Base-by-base conservation (phyloP, 306 rosid species). In the Coriaria nepalensis region DNA sequence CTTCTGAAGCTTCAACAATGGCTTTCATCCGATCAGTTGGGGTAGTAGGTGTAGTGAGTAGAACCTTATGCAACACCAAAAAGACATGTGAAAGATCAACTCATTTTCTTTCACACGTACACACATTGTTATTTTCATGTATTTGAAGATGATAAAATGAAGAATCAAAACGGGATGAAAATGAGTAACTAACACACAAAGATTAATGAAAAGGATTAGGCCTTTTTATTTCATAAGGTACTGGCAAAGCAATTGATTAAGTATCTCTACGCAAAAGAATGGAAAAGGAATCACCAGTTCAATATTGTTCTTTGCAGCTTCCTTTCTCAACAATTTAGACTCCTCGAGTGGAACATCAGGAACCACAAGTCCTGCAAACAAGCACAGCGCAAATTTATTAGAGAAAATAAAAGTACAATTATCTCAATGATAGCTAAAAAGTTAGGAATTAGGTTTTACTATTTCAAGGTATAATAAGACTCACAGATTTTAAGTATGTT, bases 331-430 rank as follows among this genome's bases (percentile, higher is more conserved):
- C 63, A 33, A 46, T 14, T 64, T 70, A 0, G 95, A 74, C 74
- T 84, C 95, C 64, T 85, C 97, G 45, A 84, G 66, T 41, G 97
- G 95, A 61, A 90, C 95, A 63, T 90, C 97, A 6, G 97, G 95
- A 56, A 90, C 94, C 53, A 90, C 94, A 56, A 90, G 87, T 53
- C 97, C 97, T 81, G 60, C 66, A 68, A 42, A 50, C 46, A 43
- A 37, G 43, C 55, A 6, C 8, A 5, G 40, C 41, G 36, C 5
- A 14, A 33, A n/a, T 11, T n/a, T n/a, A n/a, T n/a, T n/a, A n/a
- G n/a, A 29, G 34, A 49, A 40, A 9, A 8, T 32, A 9, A 41
- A 42, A n/a, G n/a, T n/a, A n/a, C n/a, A n/a, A n/a, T n/a, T n/a
- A n/a, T n/a, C n/a, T n/a, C n/a, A n/a, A n/a, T n/a, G n/a, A n/a